Base-by-base conservation (phyloP, 2,329 filamentous ascomycete species). In the Alternaria infectoria region DNA sequence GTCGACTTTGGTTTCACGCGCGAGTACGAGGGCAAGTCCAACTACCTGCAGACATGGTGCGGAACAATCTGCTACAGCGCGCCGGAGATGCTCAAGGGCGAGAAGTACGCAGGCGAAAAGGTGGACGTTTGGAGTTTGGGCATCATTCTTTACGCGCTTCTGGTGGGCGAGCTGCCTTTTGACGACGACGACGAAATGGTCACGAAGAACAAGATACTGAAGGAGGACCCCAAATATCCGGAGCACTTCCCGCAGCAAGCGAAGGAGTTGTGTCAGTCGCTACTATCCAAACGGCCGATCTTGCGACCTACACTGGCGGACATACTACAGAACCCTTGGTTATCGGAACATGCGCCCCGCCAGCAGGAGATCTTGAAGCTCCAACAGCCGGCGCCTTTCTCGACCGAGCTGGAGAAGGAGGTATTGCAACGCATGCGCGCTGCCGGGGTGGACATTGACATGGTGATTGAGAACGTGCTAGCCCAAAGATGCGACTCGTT, bases 1-100 rank as follows among this genome's bases (percentile, higher is more conserved):
- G 95, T 96, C 70, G 96, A 99, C 79, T 99, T 99, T 83, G 96
- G 96, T 17, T 99, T 99, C 77, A 99, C 96, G 11, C 87, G 96
- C 69, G 96, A 99, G 81, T 99, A 99, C 79, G 93, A 97, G 80
- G 95, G 95, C 64, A 93, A 96, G 73, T 88, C 93, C 28, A 98
- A 94, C 79, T 95, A 98, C 75, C 83, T 99, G 59, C 95, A 98
- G 80, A 99, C 96, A 1, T 99, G 97, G 81, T 99, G 96, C 79
- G 96, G 96, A 6, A 99, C 96, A 0, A 91, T 99, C 66, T 98
- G 95, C 82, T 99, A 99, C 81, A 97, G 93, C 58, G 96, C 96
- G 3, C 96, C 96, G 3, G 96, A 99, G 81, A 99, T 99, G 96
- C 86, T 99, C 44, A 97, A 96, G 79, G 96, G 94, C 43, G 96